Evolutionary conservation across 805 yeast species (phyloP).

Genomic region (Candida ovalis): DNA sequence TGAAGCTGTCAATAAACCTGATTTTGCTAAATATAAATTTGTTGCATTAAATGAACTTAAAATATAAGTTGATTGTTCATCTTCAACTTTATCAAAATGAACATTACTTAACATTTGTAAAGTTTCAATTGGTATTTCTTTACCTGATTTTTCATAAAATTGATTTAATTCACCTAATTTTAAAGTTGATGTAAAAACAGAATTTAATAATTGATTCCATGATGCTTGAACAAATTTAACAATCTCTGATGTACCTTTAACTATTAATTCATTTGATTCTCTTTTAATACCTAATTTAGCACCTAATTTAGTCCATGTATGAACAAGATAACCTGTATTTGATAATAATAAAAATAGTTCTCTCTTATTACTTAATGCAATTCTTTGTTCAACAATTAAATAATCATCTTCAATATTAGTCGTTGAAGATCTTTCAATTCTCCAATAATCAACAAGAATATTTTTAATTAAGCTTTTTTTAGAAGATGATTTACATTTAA

Average conservation of each 20-base stretch:
- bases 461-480: slow-evolving; percentile 20
- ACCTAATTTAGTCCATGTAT: slow-evolving; percentile 34
- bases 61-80: slow-evolving; percentile 23
- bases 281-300: slow-evolving; percentile 29
- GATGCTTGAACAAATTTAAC: slow-evolving; percentile 32
- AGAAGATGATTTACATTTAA: slow-evolving; percentile 9
- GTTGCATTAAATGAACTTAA: slow-evolving; percentile 26
- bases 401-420: slow-evolving; percentile 13
- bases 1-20: slow-evolving; percentile 25
- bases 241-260: slow-evolving; percentile 26
- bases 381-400: slow-evolving; percentile 19
- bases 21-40: slow-evolving; percentile 24
- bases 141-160: slow-evolving; percentile 17
- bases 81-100: slow-evolving; percentile 29
- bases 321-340: slow-evolving; percentile 29
- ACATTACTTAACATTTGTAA: slow-evolving; percentile 29
- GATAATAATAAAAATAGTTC: slow-evolving; percentile 32
- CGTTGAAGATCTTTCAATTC: slow-evolving; percentile 14
- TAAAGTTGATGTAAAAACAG: slow-evolving; percentile 20
- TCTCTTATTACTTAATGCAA: slow-evolving; percentile 26
- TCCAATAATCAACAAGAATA: slow-evolving; percentile 27
- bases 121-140: slow-evolving; percentile 22
- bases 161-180: slow-evolving; percentile 16
- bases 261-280: slow-evolving; percentile 24
- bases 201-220: slow-evolving; percentile 31